These are phyloP conservation scores for Serendipita sp. DNA, from an alignment of 768 basidiomycete genomes.

Conservation along the genomic window DNA sequence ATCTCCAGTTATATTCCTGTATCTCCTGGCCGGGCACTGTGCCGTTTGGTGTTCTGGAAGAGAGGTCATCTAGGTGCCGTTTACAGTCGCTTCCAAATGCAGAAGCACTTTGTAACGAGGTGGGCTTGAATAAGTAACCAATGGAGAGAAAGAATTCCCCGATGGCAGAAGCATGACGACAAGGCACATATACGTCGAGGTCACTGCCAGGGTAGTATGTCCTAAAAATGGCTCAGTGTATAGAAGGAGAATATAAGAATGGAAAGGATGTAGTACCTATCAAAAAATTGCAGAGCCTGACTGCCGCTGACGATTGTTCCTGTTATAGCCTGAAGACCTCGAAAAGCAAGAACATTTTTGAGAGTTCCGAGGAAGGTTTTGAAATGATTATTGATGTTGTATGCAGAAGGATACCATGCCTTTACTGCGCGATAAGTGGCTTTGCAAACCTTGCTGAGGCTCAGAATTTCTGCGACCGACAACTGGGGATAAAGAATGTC, in stretches of 20 bases:
- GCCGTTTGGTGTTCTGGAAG: too few species aligned
- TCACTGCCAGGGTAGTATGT: conserved; percentile 25
- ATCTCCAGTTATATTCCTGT: too few species aligned
- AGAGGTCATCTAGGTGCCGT: too few species aligned
- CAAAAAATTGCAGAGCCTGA: conserved; percentile 36
- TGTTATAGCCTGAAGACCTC: conserved; percentile 27
- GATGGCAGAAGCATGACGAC: conserved; percentile 17
- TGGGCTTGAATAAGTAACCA: conserved; percentile 23
- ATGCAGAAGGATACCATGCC: background rate
- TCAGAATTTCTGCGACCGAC: background rate
- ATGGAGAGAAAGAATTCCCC: conserved; percentile 26
- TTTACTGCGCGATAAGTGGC: background rate
- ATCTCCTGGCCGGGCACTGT: too few species aligned
- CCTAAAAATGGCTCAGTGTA: background rate
- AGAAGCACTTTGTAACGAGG: too few species aligned
- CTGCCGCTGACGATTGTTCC: conserved; percentile 39
- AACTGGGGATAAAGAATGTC: background rate
- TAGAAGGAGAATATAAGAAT: background rate
- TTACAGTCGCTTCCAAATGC: too few species aligned
- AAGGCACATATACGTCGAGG: conserved; percentile 31
- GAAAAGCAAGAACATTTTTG: conserved; percentile 24
- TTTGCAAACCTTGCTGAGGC: background rate
- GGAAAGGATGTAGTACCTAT: conserved; percentile 14
- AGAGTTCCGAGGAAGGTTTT: conserved; percentile 20
- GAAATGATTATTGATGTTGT: conserved; percentile 24